phyloP scores from a whole-genome alignment of 805 yeast genomes.

The Lachancea lanzarotensis region DNA sequence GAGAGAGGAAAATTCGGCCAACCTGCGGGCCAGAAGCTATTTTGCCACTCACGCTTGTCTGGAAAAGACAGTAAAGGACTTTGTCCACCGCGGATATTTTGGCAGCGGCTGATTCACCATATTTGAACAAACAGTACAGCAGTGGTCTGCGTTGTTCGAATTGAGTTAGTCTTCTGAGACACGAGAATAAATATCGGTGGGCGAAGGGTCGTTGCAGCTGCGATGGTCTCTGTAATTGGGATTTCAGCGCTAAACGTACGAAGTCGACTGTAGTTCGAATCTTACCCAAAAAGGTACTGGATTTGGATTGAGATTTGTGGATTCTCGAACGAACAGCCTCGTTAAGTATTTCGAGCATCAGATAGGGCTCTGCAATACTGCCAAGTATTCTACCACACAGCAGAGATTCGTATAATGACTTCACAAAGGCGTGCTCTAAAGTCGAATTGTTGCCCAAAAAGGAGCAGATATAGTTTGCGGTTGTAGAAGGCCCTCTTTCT shows the following conservation, averaged over 20 bases:
- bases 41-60: slow-evolving; percentile 12
- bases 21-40: slow-evolving; percentile 16
- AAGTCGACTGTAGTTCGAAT: neutral
- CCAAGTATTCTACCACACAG: slow-evolving; percentile 22
- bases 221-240: neutral
- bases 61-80: slow-evolving; percentile 18
- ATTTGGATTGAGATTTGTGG: neutral
- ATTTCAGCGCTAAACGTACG: neutral
- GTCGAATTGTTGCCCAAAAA: slow-evolving; percentile 11
- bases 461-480: slow-evolving; percentile 1
- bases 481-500: neutral
- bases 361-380: slow-evolving; percentile 25
- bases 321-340: neutral
- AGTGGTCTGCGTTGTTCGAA: slow-evolving; percentile 27
- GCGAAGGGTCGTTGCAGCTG: slow-evolving; percentile 3
- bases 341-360: slow-evolving; percentile 16
- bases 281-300: neutral
- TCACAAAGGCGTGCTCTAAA: slow-evolving; percentile 21
- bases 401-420: slow-evolving; percentile 19
- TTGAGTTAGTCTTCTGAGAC: slow-evolving; percentile 3
- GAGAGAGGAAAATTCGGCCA: slow-evolving; percentile 20
- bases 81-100: slow-evolving; percentile 13
- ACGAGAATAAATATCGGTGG: slow-evolving; percentile 16
- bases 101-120: slow-evolving; percentile 15
- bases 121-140: slow-evolving; percentile 25